These are phyloP conservation scores for Yamadazyma nakazawae DNA, from an alignment of 805 yeast species.

Conservation along the genomic window DNA sequence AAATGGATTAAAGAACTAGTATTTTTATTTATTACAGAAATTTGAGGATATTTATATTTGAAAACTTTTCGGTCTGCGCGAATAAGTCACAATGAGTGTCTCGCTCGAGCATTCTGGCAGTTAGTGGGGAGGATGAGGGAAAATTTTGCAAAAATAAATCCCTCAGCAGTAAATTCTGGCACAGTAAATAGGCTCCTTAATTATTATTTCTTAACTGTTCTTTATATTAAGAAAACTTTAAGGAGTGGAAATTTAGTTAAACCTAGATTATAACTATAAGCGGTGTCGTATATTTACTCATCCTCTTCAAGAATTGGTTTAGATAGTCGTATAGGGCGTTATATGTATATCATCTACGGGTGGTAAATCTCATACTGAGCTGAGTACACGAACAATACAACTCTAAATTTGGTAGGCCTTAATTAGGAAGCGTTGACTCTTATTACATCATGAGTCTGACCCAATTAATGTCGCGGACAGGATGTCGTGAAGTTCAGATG, in stretches of 20 bases:
- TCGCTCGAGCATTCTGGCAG: slow-evolving; percentile 2
- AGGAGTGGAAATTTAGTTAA: no score
- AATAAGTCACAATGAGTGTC: slow-evolving; percentile 7
- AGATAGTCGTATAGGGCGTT: no score
- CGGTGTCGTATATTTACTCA: no score
- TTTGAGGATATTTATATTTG: slow-evolving; percentile 8
- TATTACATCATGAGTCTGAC: slow-evolving; percentile 2
- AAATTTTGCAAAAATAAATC: slow-evolving; percentile 3
- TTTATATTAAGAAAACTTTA: no score
- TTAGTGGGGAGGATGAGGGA: neutral
- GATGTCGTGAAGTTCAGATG: neutral
- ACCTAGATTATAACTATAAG: no score
- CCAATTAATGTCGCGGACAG: neutral
- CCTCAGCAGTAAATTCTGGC: slow-evolving; percentile 7
- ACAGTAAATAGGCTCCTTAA: neutral
- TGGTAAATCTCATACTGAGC: slow-evolving; percentile 1
- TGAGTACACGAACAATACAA: neutral
- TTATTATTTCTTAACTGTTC: neutral
- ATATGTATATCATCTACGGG: neutral
- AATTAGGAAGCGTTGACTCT: slow-evolving; percentile 1
- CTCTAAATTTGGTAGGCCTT: neutral
- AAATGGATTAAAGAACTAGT: slow-evolving; percentile 3
- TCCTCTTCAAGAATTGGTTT: no score
- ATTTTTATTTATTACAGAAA: neutral
- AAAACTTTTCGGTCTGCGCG: slow-evolving; percentile 5